These are phyloP conservation scores for Lactifluus subvellereus DNA, from an alignment of 768 basidiomycete species.

Conservation along the genomic window DNA sequence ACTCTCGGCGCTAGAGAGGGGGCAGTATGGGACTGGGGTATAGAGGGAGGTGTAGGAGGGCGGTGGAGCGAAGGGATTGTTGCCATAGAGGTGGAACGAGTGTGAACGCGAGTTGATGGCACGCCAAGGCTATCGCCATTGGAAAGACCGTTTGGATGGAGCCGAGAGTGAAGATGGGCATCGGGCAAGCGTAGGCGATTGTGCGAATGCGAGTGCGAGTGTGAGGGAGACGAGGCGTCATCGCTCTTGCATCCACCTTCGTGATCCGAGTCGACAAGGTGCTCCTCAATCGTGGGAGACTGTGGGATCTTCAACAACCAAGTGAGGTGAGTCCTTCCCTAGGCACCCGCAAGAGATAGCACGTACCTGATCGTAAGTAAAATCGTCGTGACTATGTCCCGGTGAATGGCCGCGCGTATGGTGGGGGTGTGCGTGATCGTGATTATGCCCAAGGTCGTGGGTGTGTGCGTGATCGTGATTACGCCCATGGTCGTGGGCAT, in stretches of 20 bases:
- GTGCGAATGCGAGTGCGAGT: slow-evolving; percentile 24
- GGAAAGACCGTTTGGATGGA: slow-evolving; percentile 28
- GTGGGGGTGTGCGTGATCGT: slow-evolving; percentile 12
- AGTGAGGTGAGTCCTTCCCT: slow-evolving; percentile 10
- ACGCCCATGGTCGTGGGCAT: slow-evolving; percentile 28
- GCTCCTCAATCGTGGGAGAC: slow-evolving; percentile 16
- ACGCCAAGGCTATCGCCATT: slow-evolving; percentile 5
- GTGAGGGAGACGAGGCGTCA: slow-evolving; percentile 16
- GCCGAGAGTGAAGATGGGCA: slow-evolving; percentile 23
- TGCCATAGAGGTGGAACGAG: slow-evolving; percentile 24
- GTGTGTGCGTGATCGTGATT: neutral
- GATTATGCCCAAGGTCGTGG: slow-evolving; percentile 25
- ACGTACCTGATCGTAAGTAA: slow-evolving; percentile 6
- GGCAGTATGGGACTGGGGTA: slow-evolving; percentile 23
- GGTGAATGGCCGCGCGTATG: too few relatives aligned
- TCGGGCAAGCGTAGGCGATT: slow-evolving; percentile 19
- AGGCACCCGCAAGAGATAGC: neutral
- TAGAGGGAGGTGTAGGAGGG: slow-evolving; percentile 26
- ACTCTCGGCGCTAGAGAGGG: slow-evolving; percentile 4
- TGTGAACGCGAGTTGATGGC: slow-evolving; percentile 24
- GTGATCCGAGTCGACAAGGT: slow-evolving; percentile 1
- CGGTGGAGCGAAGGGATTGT: slow-evolving; percentile 21
- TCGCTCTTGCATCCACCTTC: slow-evolving; percentile 26
- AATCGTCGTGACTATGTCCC: slow-evolving; percentile 26
- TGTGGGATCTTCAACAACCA: neutral